These are phyloP conservation scores for Biancaea sappan DNA, from an alignment of 306 rosid species.

Conservation along the genomic window DNA sequence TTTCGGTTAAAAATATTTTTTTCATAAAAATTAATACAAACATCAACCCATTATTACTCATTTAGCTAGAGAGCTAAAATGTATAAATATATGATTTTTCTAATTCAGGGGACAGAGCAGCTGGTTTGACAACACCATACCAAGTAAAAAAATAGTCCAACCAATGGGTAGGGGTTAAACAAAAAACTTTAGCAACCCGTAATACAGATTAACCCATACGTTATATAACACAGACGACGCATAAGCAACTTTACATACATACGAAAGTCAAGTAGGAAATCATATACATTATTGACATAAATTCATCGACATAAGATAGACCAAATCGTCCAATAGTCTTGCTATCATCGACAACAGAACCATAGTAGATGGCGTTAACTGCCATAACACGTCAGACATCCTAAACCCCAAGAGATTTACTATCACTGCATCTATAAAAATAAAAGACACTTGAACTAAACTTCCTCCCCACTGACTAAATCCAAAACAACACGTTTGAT, in stretches of 20 bases:
- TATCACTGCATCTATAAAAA: slow-evolving; percentile 1
- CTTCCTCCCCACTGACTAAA: slow-evolving; percentile 61
- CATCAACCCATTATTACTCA: too few relatives aligned
- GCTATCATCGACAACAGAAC: slow-evolving; percentile 22
- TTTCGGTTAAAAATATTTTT: too few relatives aligned
- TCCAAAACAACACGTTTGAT: slow-evolving; percentile 89
- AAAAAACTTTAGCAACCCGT: too few relatives aligned
- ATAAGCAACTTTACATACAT: background rate
- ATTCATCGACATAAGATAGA: slow-evolving; percentile 15
- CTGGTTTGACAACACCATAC: too few relatives aligned
- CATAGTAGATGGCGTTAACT: slow-evolving; percentile 8
- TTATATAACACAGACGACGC: background rate
- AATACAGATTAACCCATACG: too few relatives aligned
- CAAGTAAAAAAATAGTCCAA: too few relatives aligned
- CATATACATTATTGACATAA: background rate
- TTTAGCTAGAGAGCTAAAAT: too few relatives aligned
- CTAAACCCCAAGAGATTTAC: background rate
- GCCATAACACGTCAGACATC: slow-evolving; percentile 18
- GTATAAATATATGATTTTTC: too few relatives aligned
- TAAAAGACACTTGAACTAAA: slow-evolving; percentile 33
- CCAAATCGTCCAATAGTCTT: slow-evolving; percentile 13
- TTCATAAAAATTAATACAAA: too few relatives aligned
- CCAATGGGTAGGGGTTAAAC: too few relatives aligned
- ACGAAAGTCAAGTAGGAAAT: background rate
- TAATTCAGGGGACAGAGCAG: too few relatives aligned